Percentiles rank a stretch among this genome's conserved stretches.
phyloP scores from a whole-genome alignment of 306 rosid species.

The Gillenia trifoliata region DNA sequence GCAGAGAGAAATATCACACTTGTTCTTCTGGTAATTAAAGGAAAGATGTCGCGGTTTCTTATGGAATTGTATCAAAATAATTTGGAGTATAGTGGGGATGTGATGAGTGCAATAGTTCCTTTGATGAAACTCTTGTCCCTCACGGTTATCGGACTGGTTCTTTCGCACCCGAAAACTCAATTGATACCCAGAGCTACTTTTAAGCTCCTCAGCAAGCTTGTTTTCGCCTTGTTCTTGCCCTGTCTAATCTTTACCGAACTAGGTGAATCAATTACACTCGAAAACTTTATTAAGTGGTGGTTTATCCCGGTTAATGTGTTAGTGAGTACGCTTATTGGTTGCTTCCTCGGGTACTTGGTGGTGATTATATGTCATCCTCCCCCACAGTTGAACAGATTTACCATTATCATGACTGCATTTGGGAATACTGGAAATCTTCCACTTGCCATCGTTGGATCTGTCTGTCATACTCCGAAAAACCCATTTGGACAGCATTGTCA shows the following conservation, averaged over 20 bases:
- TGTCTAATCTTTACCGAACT: conserved; percentile 81
- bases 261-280: conserved; percentile 60
- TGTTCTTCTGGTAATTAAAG: conserved; percentile 8
- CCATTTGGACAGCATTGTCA: conserved; percentile 77
- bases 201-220: conserved; percentile 78
- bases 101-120: conserved; percentile 58
- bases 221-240: conserved; percentile 84
- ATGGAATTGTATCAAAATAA: conserved; percentile 18
- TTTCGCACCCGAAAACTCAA: conserved; percentile 56
- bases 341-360: conserved; percentile 61
- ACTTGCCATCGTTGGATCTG: conserved; percentile 72
- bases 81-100: conserved; percentile 36
- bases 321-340: conserved; percentile 64
- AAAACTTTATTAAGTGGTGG: conserved; percentile 69
- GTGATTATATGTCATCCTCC: conserved; percentile 76
- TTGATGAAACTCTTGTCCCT: conserved; percentile 66
- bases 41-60: conserved; percentile 37
- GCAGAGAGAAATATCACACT: conserved; percentile 31
- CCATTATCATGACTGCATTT: conserved; percentile 78
- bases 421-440: conserved; percentile 93
- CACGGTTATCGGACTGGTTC: conserved; percentile 59
- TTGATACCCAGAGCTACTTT: conserved; percentile 70
- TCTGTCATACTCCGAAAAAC: conserved; percentile 57
- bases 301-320: conserved; percentile 79
- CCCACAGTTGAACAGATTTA: conserved; percentile 53